These are phyloP conservation scores for Gossypium lobatum DNA, from an alignment of 441 rosid species.

Conservation along the genomic window DNA sequence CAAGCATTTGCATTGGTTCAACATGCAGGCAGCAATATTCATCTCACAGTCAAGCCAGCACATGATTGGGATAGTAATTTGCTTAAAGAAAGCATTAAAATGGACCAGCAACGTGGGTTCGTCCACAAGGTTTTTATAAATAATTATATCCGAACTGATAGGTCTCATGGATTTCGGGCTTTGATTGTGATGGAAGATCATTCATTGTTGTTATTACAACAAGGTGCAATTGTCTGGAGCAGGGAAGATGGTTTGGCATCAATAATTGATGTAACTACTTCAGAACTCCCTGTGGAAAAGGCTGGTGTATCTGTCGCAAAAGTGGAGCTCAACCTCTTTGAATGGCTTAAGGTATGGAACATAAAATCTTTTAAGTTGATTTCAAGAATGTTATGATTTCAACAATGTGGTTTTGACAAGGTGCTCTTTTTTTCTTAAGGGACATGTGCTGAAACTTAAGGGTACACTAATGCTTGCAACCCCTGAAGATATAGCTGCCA, in stretches of 20 bases:
- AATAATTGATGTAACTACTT: slow-evolving; percentile 66
- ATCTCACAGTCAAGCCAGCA: slow-evolving; percentile 61
- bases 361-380: background rate
- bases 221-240: slow-evolving; percentile 91
- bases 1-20: slow-evolving; percentile 73
- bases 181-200: slow-evolving; percentile 98
- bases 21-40: slow-evolving; percentile 55
- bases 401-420: slow-evolving; percentile 8
- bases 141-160: slow-evolving; percentile 82
- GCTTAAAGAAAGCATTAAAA: slow-evolving; percentile 64
- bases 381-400: background rate
- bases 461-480: slow-evolving; percentile 94
- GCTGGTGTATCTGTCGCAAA: slow-evolving; percentile 90
- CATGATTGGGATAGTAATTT: slow-evolving; percentile 61
- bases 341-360: slow-evolving; percentile 85
- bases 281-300: slow-evolving; percentile 88
- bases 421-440: slow-evolving; percentile 38
- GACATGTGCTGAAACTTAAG: slow-evolving; percentile 87
- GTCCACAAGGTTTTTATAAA: slow-evolving; percentile 88
- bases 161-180: slow-evolving; percentile 89
- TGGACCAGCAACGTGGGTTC: slow-evolving; percentile 76
- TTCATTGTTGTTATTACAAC: slow-evolving; percentile 84
- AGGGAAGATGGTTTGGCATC: slow-evolving; percentile 98
- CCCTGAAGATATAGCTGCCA: slow-evolving; percentile 84
- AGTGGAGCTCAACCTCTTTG: slow-evolving; percentile 88